phyloP scores from a whole-genome alignment of 1,284 basidiomycete species.

The Cutaneotrichosporon cyanovorans region DNA sequence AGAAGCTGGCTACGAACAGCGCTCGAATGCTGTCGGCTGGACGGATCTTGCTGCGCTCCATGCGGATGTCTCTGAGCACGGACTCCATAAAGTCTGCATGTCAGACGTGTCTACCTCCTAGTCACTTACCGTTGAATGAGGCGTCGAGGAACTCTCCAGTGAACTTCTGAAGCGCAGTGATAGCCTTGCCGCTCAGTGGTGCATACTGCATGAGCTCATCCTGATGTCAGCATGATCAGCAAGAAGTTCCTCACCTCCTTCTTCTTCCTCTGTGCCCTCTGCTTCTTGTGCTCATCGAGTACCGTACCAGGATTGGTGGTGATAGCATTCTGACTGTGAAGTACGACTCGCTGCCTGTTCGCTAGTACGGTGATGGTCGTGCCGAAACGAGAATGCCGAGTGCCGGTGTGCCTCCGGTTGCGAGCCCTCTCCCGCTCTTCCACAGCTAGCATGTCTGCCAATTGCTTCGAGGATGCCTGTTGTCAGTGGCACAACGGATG shows the following conservation, averaged over 20 bases:
- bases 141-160: conserved; percentile 65
- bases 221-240: conserved; percentile 26
- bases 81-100: conserved; percentile 68
- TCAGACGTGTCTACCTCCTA: conserved; percentile 2
- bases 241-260: conserved; percentile 36
- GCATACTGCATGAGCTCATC: conserved; percentile 47
- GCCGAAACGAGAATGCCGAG: conserved; percentile 86
- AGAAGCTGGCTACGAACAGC: conserved; percentile 75
- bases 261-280: conserved; percentile 56
- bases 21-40: conserved; percentile 83
- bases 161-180: conserved; percentile 58
- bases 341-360: conserved; percentile 51
- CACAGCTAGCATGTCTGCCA: conserved; percentile 62
- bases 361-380: conserved; percentile 71
- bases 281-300: conserved; percentile 69
- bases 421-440: conserved; percentile 60
- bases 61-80: conserved; percentile 83
- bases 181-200: conserved; percentile 58
- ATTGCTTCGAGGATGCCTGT: conserved; percentile 56
- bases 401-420: conserved; percentile 48
- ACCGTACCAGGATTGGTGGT: conserved; percentile 63
- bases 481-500: not conserved
- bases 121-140: conserved; percentile 72
- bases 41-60: conserved; percentile 78
- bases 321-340: conserved; percentile 78